Evolutionary conservation across 2,329 filamentous ascomycete species (phyloP), one percentile per base, ranked within the genome.

Genomic region (Akanthomyces uredinophilus): DNA sequence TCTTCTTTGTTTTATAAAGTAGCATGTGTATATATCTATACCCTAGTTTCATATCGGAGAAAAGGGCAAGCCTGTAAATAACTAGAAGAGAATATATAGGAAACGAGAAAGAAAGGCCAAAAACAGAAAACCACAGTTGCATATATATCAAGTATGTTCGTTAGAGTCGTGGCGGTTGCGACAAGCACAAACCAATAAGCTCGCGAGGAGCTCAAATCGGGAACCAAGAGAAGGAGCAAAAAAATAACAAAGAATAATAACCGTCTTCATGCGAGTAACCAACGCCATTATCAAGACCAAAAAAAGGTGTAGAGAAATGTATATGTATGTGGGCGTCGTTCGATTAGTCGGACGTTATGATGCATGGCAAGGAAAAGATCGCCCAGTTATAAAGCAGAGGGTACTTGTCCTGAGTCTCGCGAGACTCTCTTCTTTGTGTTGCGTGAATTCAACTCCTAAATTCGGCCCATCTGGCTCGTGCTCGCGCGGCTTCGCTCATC

Each of bases 401-500:
- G 10, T 39, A 20, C 32, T 32, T 24, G 6, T 56, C 18, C 27
- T 20, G 27, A 46, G 41, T 35, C n/a, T 18, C 8, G 32, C 24
- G 32, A 35, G 32, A 5, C 39, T 22, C 53, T 46, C 13, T 35
- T 37, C 35, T 37, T 47, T 46, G 20, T 32, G 27, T 35, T 20
- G 18, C 53, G 24, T 32, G 29, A 37, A 39, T 52, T 35, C 60
- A 46, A 62, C 53, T 57, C 60, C 60, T 62, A 62, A 18, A 51
- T 20, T 44, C 83, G 82, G 70, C 83, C 86, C 66, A 81, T 74
- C 64, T 86, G 83, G 71, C 87, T 88, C 13, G 86, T 87, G 67
- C 89, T 90, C 16, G 89, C 91, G 24, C 89, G 84, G 71, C 89
- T 91, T 56, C 87, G 82, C 75, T 96, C 91, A 67, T 96, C 89